Evolutionary conservation across 169 alveolate genomes (phyloP), one percentile per base, ranked within the genome.

Genomic region (Eimeria sp.): DNA sequence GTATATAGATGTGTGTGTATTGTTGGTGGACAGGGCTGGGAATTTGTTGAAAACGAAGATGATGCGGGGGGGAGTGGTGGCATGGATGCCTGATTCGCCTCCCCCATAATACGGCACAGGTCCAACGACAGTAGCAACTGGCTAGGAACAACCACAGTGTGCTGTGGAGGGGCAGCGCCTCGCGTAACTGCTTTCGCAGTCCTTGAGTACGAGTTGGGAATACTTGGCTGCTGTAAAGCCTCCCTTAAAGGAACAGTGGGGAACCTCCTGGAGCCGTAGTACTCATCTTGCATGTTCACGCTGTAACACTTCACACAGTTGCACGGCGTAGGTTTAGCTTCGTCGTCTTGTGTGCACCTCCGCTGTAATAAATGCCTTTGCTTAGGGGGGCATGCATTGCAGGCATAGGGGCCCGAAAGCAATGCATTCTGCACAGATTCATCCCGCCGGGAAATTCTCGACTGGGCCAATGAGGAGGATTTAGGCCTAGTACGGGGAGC

Each of bases 21-120:
- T 34, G 6, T 63, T 18, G 25, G 45, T 65, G 22, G 22, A 34
- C 94, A 87, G 94, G 94, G 94, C 65, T 87, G 94, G 94, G 94
- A 87, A 30, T 87, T 87, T 25, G 94, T 87, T 30, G 94, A 87
- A 65, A 87, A 87, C 47, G 94, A 87, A 30, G 70, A 65, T 45
- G 82, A 63, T 22, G 83, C 27, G n/a, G 83, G 70, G 34, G 83
- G 45, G 45, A n/a, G 40, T 57, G 91, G 73, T 65, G 40, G 54
- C 76, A 20, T 65, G 43, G 83, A 87, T 49, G 94, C 63, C 27
- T 84, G 92, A 84, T 18, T 5, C 7, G 84, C 51, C 27, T 6
- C 83, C 9, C 10, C 83, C 30, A 22, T 57, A 73, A 40, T 25
- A 34, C n/a, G 49, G n/a, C 80, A 70, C 5, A 4, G 3, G 27